Conservation (phyloP, 208 protist species). For the Chromosphaera perkinsii region DNA sequence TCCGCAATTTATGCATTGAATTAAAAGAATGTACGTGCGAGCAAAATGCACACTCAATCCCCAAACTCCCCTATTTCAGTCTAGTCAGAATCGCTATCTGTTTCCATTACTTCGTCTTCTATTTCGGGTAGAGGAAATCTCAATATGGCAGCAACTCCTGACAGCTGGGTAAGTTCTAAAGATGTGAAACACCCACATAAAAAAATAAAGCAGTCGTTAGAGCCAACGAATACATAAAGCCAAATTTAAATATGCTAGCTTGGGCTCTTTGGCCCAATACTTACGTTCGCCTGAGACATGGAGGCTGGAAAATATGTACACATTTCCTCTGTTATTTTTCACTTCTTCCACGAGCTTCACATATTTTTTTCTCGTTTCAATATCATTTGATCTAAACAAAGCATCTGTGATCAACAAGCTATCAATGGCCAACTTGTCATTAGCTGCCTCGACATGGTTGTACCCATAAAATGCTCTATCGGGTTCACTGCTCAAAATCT, state of each 20-base stretch:
- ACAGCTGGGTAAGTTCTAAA: slow-evolving; percentile 76
- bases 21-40: too few species aligned
- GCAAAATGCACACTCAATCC: too few species aligned
- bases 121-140: slow-evolving; percentile 75
- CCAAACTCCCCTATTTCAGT: too few species aligned
- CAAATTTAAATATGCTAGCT: neutral
- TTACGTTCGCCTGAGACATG: slow-evolving; percentile 85
- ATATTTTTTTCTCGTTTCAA: slow-evolving; percentile 76
- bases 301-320: slow-evolving; percentile 82
- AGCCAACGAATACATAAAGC: slow-evolving; percentile 2
- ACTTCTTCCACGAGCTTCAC: slow-evolving; percentile 77
- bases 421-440: slow-evolving; percentile 67
- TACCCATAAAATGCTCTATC: slow-evolving; percentile 79
- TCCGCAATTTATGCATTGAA: too few species aligned
- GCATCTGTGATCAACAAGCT: slow-evolving; percentile 80
- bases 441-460: slow-evolving; percentile 68
- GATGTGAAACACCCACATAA: neutral
- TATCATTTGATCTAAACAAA: slow-evolving; percentile 72
- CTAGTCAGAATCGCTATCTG: too few species aligned
- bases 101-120: slow-evolving; percentile 71
- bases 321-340: slow-evolving; percentile 64
- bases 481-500: slow-evolving; percentile 72
- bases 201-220: slow-evolving; percentile 10
- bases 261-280: slow-evolving; percentile 17
- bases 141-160: slow-evolving; percentile 82